phyloP scores from a whole-genome alignment of 192 early-diverging fungal species.

The Coemansia sp. region DNA sequence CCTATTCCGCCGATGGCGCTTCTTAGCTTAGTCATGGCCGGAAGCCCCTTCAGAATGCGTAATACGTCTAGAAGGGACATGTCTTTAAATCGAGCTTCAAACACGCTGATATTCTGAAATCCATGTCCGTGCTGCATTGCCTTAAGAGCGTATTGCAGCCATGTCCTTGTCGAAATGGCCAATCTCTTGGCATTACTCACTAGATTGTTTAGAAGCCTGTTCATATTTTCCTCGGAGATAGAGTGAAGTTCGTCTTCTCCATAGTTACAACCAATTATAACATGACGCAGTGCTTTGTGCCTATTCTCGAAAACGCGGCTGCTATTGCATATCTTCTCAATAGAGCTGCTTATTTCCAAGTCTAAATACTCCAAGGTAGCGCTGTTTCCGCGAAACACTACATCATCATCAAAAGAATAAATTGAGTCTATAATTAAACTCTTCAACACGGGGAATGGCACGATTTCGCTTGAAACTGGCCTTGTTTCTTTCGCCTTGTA shows the following conservation, averaged over 20 bases:
- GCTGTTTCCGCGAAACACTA: slow-evolving; percentile 5
- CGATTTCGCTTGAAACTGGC: background rate
- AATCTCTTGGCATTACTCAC: background rate
- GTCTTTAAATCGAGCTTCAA: background rate
- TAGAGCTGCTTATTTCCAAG: background rate
- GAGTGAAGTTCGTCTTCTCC: no score
- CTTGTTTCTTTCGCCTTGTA: no score
- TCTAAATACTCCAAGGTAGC: background rate
- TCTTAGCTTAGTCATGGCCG: background rate
- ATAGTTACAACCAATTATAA: background rate
- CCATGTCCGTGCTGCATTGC: background rate
- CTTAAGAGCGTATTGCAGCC: background rate
- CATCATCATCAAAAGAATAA: slow-evolving; percentile 3
- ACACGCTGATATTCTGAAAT: background rate
- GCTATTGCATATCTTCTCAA: background rate
- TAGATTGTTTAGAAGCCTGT: background rate
- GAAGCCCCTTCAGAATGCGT: background rate
- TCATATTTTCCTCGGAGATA: background rate
- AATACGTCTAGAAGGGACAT: background rate
- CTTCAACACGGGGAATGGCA: background rate
- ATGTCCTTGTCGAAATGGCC: background rate
- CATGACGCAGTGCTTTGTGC: background rate
- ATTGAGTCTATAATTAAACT: background rate
- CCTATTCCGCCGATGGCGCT: background rate
- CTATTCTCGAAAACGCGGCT: background rate